Conservation (phyloP, 2,329 filamentous ascomycete species). For the Emmonsiellopsis sp. region DNA sequence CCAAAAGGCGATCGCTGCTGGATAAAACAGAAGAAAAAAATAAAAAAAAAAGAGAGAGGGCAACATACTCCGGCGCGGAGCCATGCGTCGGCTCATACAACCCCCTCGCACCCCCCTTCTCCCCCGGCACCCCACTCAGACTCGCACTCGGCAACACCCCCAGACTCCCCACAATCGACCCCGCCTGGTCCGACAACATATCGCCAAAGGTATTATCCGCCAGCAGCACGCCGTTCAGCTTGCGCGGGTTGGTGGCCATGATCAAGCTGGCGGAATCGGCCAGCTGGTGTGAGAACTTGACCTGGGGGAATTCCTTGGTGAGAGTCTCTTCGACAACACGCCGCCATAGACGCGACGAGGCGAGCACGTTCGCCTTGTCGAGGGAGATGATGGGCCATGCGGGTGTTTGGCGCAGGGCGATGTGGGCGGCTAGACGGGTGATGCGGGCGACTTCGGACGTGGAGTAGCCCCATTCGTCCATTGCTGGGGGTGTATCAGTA, state of each 20-base stretch:
- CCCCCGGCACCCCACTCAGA: conserved; percentile 71
- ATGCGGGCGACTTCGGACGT: conserved; percentile 74
- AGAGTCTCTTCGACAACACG: conserved; percentile 74
- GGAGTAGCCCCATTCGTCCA: conserved; percentile 80
- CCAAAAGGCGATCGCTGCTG: no score
- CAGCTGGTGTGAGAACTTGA: conserved; percentile 73
- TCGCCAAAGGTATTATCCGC: conserved; percentile 89
- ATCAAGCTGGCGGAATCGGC: conserved; percentile 89
- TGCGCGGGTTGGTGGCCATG: conserved; percentile 79
- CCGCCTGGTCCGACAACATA: conserved; percentile 86
- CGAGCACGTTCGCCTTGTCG: conserved; percentile 91
- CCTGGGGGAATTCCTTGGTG: conserved; percentile 70
- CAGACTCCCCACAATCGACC: conserved; percentile 77
- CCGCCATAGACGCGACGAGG: conserved; percentile 76
- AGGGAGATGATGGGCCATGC: conserved; percentile 70
- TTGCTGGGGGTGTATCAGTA: conserved; percentile 38
- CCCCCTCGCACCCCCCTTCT: conserved; percentile 55
- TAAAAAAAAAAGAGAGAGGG: neutral
- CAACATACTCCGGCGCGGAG: conserved; percentile 29
- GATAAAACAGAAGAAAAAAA: conserved; percentile 45
- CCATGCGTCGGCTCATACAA: conserved; percentile 92
- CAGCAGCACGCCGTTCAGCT: conserved; percentile 76
- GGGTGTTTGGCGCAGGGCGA: conserved; percentile 64
- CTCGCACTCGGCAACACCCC: conserved; percentile 80
- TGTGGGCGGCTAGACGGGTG: conserved; percentile 64